Percentiles rank a stretch among this genome's conserved stretches.
These are phyloP conservation scores for Botryotinia calthae DNA, from an alignment of 2,329 filamentous ascomycete genomes.

Conservation along the genomic window DNA sequence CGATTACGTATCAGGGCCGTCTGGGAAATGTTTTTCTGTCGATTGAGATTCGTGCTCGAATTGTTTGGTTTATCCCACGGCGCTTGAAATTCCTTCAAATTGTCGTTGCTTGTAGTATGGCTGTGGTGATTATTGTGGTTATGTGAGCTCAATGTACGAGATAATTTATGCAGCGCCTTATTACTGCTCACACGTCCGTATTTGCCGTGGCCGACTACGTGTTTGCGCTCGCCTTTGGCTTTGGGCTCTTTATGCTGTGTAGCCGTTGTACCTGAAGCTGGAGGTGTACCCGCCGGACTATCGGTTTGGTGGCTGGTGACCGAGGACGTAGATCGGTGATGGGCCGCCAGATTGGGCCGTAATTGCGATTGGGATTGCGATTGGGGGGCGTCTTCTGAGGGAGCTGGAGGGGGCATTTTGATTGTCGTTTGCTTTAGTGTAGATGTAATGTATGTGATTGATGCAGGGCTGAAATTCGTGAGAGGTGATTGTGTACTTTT, in stretches of 20 bases:
- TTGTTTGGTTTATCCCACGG: conserved; percentile 27
- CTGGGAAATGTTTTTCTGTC: conserved; percentile 52
- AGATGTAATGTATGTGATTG: conserved; percentile 12
- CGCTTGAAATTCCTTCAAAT: conserved; percentile 36
- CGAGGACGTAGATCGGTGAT: conserved; percentile 32
- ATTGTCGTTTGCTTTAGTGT: conserved; percentile 7
- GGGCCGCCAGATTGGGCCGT: conserved; percentile 25
- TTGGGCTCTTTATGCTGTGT: conserved; percentile 35
- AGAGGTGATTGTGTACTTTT: conserved; percentile 29
- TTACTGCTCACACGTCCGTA: conserved; percentile 33
- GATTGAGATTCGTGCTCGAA: conserved; percentile 39
- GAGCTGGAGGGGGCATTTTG: conserved; percentile 19
- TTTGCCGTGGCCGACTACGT: conserved; percentile 32
- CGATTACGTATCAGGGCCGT: conserved; percentile 58
- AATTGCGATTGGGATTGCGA: conserved; percentile 23
- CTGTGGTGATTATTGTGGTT: conserved; percentile 26
- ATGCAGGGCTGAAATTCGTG: conserved; percentile 18
- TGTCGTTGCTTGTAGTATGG: conserved; percentile 33
- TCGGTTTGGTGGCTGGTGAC: conserved; percentile 25
- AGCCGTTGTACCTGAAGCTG: conserved; percentile 24
- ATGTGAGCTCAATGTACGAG: conserved; percentile 22
- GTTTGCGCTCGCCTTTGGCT: conserved; percentile 25
- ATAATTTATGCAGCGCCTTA: conserved; percentile 36
- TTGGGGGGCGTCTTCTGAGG: conserved; percentile 17
- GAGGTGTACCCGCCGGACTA: conserved; percentile 26